These are phyloP conservation scores for Penicillium hesseltinei DNA, from an alignment of 2,329 filamentous ascomycete genomes.

Conservation along the genomic window DNA sequence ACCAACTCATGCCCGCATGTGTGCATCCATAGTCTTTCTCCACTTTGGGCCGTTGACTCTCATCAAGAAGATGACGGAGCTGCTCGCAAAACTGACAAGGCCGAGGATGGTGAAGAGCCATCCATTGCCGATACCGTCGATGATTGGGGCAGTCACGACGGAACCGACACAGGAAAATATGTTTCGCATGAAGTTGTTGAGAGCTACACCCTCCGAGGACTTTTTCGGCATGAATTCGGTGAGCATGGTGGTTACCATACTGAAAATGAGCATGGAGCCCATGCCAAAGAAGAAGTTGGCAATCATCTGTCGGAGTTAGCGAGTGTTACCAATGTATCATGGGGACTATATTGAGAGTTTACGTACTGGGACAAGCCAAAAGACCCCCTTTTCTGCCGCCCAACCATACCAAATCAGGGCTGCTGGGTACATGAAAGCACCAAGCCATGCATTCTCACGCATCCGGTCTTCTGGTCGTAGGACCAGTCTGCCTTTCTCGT, in stretches of 20 bases:
- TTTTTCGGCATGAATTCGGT: conserved; percentile 77
- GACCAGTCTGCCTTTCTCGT: conserved; percentile 63
- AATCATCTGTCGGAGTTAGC: conserved; percentile 45
- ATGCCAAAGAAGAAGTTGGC: conserved; percentile 73
- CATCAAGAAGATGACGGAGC: conserved; percentile 61
- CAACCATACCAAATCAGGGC: conserved; percentile 76
- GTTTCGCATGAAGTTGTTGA: conserved; percentile 80
- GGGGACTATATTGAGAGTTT: background rate
- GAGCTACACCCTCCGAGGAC: conserved; percentile 69
- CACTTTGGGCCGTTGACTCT: conserved; percentile 60
- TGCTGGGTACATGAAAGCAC: conserved; percentile 66
- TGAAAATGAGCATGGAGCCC: conserved; percentile 76
- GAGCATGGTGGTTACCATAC: conserved; percentile 73
- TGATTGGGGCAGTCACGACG: conserved; percentile 68
- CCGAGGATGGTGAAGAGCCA: conserved; percentile 69
- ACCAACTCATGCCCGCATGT: conserved; percentile 17
- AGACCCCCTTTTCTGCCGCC: conserved; percentile 62
- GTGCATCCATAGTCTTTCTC: conserved; percentile 61
- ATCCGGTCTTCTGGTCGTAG: conserved; percentile 78
- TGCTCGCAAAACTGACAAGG: conserved; percentile 56
- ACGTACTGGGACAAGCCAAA: conserved; percentile 59
- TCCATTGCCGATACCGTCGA: conserved; percentile 68
- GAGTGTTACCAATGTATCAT: background rate
- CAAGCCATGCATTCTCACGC: conserved; percentile 77
- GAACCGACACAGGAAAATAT: conserved; percentile 72